Base-by-base conservation (phyloP, 2,329 filamentous ascomycete genomes). In the Ceratocystis huliohia region DNA sequence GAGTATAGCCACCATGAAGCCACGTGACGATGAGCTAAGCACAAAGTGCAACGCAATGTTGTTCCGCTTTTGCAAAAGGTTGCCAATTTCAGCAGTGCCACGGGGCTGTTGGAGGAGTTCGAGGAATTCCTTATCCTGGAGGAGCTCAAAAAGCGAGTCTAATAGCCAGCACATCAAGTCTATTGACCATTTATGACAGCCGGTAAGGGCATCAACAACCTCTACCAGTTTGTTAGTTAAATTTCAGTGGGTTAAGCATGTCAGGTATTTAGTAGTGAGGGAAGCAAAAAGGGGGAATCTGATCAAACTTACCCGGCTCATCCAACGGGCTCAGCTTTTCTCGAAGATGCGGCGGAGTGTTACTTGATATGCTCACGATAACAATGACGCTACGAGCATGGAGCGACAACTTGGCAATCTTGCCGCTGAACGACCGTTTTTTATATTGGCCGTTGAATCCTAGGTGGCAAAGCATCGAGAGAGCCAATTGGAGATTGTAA, bases 391-490 rank as follows among this genome's bases (percentile, higher is more conserved):
- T 88, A 56, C 90, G 84, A 64, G 93, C 79, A 71, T 91, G 89
- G 15, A 96, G 78, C 62, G 87, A 82, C 13, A 89, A 77, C 82
- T 87, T 89, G 5, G 90, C 84, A 69, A 93, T 82, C 73, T 91
- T 91, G 69, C 88, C 86, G 64, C 82, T 79, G 53, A 92, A 84
- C 2, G 80, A 82, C 22, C 89, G 84, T 6, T 81, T 76, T 45
- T 80, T 78, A 67, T 80, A 80, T 70, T 86, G 84, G 15, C 86
- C 86, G 56, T 80, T 81, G 73, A 88, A 92, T 2, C 88, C 89
- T 8, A 96, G 78, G 64, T 89, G 86, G 67, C 89, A 87, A 72
- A 95, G 85, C 33, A 94, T 84, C 71, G 89, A 89, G 13, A 96
- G 79, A 66, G 86, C 89, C 66, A 89, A 81, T 68, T 91, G 88